A percentile compares a stretch with the other conserved stretches of the same genome.
Conservation (phyloP, 495 filamentous ascomycete species). For the Tuber microsphaerosporum region DNA sequence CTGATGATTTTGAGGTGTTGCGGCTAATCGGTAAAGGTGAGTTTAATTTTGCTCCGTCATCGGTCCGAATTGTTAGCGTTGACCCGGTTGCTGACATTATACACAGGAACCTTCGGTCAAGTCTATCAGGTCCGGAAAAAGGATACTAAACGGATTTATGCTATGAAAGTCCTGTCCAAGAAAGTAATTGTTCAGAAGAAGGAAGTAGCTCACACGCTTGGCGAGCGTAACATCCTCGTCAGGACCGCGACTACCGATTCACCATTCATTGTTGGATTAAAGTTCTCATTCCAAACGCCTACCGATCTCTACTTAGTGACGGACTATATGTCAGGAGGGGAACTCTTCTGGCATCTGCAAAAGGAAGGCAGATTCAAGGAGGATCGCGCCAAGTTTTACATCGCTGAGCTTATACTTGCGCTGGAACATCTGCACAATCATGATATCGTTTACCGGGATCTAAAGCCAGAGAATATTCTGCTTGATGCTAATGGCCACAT, state of each 20-base stretch:
- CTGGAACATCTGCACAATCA: conserved; percentile 92
- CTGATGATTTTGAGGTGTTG: conserved; percentile 92
- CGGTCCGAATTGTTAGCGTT: conserved; percentile 1
- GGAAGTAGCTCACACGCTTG: conserved; percentile 92
- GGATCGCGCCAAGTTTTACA: conserved; percentile 94
- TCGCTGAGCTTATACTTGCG: conserved; percentile 91
- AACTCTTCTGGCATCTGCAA: conserved; percentile 97
- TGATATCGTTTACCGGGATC: conserved; percentile 93
- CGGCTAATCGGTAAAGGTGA: conserved; percentile 89
- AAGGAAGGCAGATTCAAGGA: conserved; percentile 95
- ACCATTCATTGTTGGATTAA: conserved; percentile 94
- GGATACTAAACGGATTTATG: conserved; percentile 91
- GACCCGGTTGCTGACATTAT: conserved; percentile 13
- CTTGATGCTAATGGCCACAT: conserved; percentile 80
- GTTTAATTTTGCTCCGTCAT: conserved; percentile 10
- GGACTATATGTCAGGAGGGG: conserved; percentile 99
- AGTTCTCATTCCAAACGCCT: conserved; percentile 97
- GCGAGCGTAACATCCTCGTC: conserved; percentile 93
- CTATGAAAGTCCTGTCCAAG: conserved; percentile 98
- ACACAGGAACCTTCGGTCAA: conserved; percentile 82
- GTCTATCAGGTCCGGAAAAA: conserved; percentile 99
- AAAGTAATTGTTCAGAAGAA: conserved; percentile 99
- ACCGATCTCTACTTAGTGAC: conserved; percentile 96
- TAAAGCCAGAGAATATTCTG: conserved; percentile 81
- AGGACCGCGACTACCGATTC: conserved; percentile 92